A percentile compares a stretch with the other conserved stretches of the same genome.
phyloP scores from a whole-genome alignment of 2,329 filamentous ascomycete genomes.

The Trichoderma koningiopsis region DNA sequence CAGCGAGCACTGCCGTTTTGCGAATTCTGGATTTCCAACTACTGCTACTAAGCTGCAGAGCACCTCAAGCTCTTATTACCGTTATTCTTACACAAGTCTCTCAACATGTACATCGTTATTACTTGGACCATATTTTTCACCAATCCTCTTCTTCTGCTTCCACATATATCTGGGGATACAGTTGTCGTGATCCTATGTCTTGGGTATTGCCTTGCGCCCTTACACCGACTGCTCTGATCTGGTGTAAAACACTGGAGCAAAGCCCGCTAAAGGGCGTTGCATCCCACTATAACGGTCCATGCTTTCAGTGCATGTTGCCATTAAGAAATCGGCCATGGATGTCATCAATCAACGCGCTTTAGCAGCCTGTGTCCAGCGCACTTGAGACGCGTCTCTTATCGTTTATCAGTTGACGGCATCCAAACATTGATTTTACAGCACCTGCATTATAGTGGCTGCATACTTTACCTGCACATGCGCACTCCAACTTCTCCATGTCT shows the following conservation, averaged over 20 bases:
- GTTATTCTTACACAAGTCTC: background rate
- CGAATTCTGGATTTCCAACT: background rate
- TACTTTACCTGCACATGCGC: background rate
- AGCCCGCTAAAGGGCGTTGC: background rate
- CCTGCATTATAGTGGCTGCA: conserved; percentile 1
- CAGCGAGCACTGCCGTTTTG: background rate
- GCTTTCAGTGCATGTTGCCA: background rate
- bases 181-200: background rate
- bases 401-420: background rate
- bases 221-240: background rate
- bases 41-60: background rate
- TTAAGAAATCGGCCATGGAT: background rate
- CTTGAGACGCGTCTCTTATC: conserved; percentile 20
- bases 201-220: background rate
- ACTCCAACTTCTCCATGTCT: background rate
- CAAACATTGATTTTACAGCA: background rate
- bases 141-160: background rate
- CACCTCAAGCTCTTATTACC: too few species aligned
- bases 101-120: background rate
- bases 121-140: background rate
- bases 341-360: conserved; percentile 22
- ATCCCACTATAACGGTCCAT: background rate
- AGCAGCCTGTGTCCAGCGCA: background rate
- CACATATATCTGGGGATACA: background rate
- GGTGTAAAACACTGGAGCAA: background rate